Base-by-base conservation (phyloP, 768 basidiomycete genomes). In the Boletales sp. region DNA sequence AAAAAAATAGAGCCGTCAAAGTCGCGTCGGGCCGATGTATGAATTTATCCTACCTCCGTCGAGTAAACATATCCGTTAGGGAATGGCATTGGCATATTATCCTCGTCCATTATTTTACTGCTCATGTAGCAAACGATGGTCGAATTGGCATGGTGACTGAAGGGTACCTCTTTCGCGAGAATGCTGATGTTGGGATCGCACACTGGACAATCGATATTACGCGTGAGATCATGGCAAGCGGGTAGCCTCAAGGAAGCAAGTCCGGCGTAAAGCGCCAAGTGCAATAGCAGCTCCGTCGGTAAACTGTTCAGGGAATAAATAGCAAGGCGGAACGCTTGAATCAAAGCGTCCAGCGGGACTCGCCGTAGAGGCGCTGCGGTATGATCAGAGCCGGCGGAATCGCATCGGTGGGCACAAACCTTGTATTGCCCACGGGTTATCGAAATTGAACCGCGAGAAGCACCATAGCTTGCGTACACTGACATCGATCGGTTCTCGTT, bases 41-140 rank as follows among this genome's bases (percentile, higher is more conserved):
- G 40, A 44, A 52, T 46, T 47, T 42, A 27, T 71, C 83, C 50
- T 59, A 90, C 94, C 78, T 94, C 90, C 68, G 81, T 74, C n/a
- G 92, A 94, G 67, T 97, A 97, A 35, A 97, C 94, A 60, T 86
- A 78, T 15, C 95, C 94, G 54, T 90, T 83, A 3, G 93, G 88
- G 57, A 97, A 90, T 12, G n/a, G n/a, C n/a, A 84, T 87, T 0
- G 94, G 92, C 76, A 87, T 84, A 59, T 94, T 94, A 64, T 93
- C 84, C 56, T 84, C 94, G 60, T 97, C 89, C 87, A 98, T 95
- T 48, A 98, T 94, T 65, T 86, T 84, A 21, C 95, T 94, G 54
- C 81, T 92, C 61, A 97, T 78, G 45, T 83, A 72, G 64, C 97
- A 98, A 14, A 98, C 94, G 47, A 99, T 90, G 0, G 91, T 95